Evolutionary conservation across 139 green algal genomes (phyloP), one percentile per base, ranked within the genome.

Genomic region (Nannochloris sp.): DNA sequence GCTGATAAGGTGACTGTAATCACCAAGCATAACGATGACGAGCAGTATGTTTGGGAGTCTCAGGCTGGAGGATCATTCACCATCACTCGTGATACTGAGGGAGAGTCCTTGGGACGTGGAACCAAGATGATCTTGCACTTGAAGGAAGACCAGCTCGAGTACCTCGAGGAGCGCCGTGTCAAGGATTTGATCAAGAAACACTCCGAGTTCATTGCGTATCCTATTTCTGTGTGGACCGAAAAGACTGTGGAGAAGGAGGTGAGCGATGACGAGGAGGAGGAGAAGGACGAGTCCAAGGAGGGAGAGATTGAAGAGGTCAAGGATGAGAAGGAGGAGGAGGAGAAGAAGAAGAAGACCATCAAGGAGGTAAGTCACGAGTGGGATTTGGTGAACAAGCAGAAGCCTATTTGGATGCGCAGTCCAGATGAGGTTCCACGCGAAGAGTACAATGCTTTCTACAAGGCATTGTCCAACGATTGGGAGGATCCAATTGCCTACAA

Each of bases 121-220:
- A 98, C 94, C 61, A 94, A 93, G 79, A 97, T 99, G 31, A 76
- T 86, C 20, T 80, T 98, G 65, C 74, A 96, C 80, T 81, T 99
- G 13, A 99, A 98, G 86, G 89, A 95, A 70, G 89, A 96, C 75
- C 89, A 95, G 82, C 74, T 91, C 40, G 94, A 99, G 84, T 98
- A 98, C 78, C 73, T 98, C 36, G 94, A 99, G 84, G 94, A 99
- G 85, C 82, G 91, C 45, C 81, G 89, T 46, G 67, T 99, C 20
- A 98, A 98, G 86, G 94, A 99, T 71, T 79, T 99, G 53, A 87
- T 99, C 6, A 99, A 98, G 86, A 98, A 98, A 88, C 94, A 99
- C 87, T 87, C 66, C 56, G 94, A 99, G 87, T 99, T 99, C 87
- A 99, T 99, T 82, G 85, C 72, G 60, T 99, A 98, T 83, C 94